These are phyloP conservation scores for Paramecium sonneborni DNA, from an alignment of 73 alveolate genomes.

Conservation along the genomic window DNA sequence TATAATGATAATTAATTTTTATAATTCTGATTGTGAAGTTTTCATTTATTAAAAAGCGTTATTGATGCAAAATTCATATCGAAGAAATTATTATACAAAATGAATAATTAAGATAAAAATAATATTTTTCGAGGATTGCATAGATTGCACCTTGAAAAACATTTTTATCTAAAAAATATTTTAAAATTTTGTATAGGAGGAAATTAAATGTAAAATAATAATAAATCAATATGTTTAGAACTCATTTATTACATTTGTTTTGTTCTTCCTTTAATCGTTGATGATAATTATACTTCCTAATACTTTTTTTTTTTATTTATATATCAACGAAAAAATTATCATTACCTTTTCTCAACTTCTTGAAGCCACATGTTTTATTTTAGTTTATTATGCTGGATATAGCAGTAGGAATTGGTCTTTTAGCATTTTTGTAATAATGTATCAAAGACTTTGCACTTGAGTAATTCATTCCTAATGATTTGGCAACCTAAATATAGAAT, in stretches of 20 bases:
- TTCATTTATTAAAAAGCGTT: background rate
- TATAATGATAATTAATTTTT: background rate
- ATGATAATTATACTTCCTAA: background rate
- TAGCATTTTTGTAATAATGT: background rate
- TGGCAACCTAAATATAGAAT: background rate
- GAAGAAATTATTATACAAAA: background rate
- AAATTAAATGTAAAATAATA: background rate
- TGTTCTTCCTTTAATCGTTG: background rate
- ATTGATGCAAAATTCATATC: background rate
- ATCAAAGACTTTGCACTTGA: slow-evolving; percentile 42
- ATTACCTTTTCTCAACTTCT: background rate
- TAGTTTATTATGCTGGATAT: background rate
- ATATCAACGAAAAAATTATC: background rate
- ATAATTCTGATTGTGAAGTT: background rate
- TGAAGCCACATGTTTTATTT: background rate
- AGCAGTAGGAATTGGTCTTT: background rate
- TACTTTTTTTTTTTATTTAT: background rate
- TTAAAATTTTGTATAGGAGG: background rate
- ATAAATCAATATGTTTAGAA: background rate
- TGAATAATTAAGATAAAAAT: background rate
- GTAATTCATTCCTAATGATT: background rate
- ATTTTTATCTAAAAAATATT: background rate
- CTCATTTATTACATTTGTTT: background rate
- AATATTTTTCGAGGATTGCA: background rate
- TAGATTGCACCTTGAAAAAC: background rate